A percentile compares a stretch with the other conserved stretches of the same genome.
Conservation (phyloP, 768 basidiomycete species). For the Trametes cinnabarina region DNA sequence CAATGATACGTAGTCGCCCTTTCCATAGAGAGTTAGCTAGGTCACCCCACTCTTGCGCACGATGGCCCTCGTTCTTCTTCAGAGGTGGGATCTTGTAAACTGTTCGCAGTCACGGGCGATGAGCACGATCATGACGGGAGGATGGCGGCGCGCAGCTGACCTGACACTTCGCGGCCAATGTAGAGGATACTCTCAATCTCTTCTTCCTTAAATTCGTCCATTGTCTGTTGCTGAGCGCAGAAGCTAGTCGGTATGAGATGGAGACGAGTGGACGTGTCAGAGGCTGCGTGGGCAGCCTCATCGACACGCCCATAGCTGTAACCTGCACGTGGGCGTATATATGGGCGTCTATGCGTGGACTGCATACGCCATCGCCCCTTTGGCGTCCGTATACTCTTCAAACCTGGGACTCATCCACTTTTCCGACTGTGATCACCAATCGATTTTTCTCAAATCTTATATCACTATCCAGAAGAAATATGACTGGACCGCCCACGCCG, state of each 20-base stretch:
- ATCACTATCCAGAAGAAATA: slow-evolving; percentile 25
- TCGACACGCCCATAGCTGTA: not conserved
- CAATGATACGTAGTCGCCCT: slow-evolving; percentile 82
- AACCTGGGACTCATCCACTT: too few species aligned
- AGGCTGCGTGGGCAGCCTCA: slow-evolving; percentile 3
- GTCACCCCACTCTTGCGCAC: slow-evolving; percentile 92
- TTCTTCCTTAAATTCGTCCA: slow-evolving; percentile 50
- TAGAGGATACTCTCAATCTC: slow-evolving; percentile 90
- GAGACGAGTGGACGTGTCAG: not conserved
- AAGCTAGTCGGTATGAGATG: not conserved
- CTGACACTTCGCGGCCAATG: slow-evolving; percentile 88
- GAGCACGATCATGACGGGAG: slow-evolving; percentile 2
- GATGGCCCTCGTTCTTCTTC: slow-evolving; percentile 84
- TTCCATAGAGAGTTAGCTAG: slow-evolving; percentile 85
- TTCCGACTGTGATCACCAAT: too few species aligned
- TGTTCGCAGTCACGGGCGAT: slow-evolving; percentile 32
- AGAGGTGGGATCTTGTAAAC: slow-evolving; percentile 92
- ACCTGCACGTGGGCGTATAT: not conserved
- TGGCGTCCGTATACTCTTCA: not conserved
- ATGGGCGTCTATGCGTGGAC: slow-evolving; percentile 1
- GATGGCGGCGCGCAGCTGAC: slow-evolving; percentile 39
- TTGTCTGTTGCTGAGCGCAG: slow-evolving; percentile 23
- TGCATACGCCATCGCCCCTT: slow-evolving; percentile 9
- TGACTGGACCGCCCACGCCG: slow-evolving; percentile 66
- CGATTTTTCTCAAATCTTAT: not conserved